Conservation (phyloP, 805 yeast genomes). For the Candida ficus region DNA sequence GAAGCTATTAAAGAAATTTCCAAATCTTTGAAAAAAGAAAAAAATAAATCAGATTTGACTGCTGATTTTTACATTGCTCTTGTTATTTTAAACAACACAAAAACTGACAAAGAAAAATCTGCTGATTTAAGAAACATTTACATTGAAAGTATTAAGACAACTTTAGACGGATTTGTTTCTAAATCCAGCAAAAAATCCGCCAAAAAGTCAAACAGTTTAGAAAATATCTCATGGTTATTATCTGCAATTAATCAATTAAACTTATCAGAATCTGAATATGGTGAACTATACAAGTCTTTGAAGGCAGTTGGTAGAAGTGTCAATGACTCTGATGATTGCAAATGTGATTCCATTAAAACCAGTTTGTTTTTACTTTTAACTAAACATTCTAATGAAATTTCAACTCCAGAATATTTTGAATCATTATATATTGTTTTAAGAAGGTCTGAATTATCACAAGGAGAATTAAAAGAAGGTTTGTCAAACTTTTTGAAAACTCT, state of each 20-base stretch:
- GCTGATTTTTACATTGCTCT: conserved; percentile 13
- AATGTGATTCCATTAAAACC: conserved; percentile 14
- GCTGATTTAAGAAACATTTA: conserved; percentile 8
- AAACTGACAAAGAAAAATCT: neutral
- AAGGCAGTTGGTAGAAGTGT: conserved; percentile 12
- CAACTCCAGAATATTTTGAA: conserved; percentile 24
- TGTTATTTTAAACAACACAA: conserved; percentile 9
- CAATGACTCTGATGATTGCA: conserved; percentile 3
- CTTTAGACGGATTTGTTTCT: conserved; percentile 2
- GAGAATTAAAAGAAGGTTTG: conserved; percentile 20
- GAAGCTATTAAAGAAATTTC: conserved; percentile 14
- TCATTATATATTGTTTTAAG: conserved; percentile 32
- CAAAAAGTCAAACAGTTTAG: neutral
- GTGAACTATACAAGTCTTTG: conserved; percentile 7
- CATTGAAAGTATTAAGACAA: conserved; percentile 6
- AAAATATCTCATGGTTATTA: conserved; percentile 28
- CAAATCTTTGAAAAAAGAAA: conserved; percentile 5
- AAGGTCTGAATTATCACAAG: conserved; percentile 15
- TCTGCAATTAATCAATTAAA: conserved; percentile 23
- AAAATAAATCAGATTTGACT: conserved; percentile 5
- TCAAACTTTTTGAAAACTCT: conserved; percentile 10
- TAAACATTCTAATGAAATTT: conserved; percentile 15
- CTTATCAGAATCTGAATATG: conserved; percentile 5
- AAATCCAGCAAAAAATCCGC: neutral
- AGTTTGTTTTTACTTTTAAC: conserved; percentile 27